A percentile compares a stretch with the other conserved stretches of the same genome.
Conservation (phyloP, 176 grass and related monocot species). For the Juncus inflexus region DNA sequence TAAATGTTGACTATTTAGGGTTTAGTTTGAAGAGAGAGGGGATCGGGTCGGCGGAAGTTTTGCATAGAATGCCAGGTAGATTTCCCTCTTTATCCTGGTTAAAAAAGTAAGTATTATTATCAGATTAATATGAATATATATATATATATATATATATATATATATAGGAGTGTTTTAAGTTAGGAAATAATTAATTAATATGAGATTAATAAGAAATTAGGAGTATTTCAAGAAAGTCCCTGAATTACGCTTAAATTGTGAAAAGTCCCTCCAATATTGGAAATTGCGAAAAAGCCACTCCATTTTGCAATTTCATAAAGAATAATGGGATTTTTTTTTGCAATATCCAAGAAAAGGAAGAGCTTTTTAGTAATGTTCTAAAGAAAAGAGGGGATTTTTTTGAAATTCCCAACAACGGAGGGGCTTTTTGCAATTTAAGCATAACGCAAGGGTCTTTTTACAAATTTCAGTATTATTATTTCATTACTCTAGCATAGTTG, state of each 20-base stretch:
- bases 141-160: neutral
- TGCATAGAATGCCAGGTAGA: conserved; percentile 34
- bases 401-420: neutral
- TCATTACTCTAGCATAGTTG: conserved; percentile 39
- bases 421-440: too few relatives aligned
- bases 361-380: neutral
- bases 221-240: neutral
- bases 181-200: neutral
- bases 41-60: conserved; percentile 25
- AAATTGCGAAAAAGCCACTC: too few relatives aligned
- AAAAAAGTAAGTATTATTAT: conserved; percentile 20
- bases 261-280: too few relatives aligned
- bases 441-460: neutral
- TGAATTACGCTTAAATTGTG: neutral
- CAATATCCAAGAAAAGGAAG: neutral
- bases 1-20: too few relatives aligned
- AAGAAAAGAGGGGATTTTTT: neutral
- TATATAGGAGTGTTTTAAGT: neutral
- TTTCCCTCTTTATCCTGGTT: conserved; percentile 43
- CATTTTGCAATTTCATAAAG: neutral
- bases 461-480: conserved; percentile 1
- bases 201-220: neutral
- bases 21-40: conserved; percentile 4
- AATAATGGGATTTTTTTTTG: neutral
- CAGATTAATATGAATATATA: conserved; percentile 2